Evolutionary conservation across 805 yeast genomes (phyloP).

Genomic region (Sporopachydermia lactativora): DNA sequence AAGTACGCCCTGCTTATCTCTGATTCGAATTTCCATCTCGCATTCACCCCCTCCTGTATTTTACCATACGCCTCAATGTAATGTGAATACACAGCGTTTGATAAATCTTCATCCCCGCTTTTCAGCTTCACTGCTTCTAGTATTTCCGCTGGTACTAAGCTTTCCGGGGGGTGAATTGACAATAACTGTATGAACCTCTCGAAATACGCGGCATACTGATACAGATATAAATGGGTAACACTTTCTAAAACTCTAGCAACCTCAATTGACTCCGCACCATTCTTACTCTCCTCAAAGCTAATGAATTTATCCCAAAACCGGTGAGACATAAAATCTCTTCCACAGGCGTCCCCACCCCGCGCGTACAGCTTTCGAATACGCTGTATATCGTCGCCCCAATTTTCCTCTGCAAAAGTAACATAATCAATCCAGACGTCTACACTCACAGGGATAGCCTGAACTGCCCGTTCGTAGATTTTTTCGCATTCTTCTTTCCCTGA

Average conservation of each 20-base stretch:
- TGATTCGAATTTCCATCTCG: conserved; percentile 64
- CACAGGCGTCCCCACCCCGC: conserved; percentile 37
- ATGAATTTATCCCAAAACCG: conserved; percentile 71
- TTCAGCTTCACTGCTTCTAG: conserved; percentile 18
- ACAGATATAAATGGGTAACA: conserved; percentile 44
- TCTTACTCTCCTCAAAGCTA: conserved; percentile 37
- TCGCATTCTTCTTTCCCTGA: conserved; percentile 18
- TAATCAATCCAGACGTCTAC: conserved; percentile 25
- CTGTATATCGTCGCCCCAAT: conserved; percentile 9
- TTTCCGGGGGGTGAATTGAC: conserved; percentile 20
- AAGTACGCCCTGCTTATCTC: conserved; percentile 42
- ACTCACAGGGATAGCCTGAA: conserved; percentile 16
- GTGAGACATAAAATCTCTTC: conserved; percentile 64
- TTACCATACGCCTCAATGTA: conserved; percentile 27
- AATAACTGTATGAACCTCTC: conserved; percentile 23
- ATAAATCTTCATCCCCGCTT: conserved; percentile 8
- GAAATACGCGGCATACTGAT: conserved; percentile 74
- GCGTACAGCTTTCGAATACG: conserved; percentile 23
- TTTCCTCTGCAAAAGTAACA: conserved; percentile 8
- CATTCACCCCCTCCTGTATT: conserved; percentile 39
- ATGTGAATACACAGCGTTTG: conserved; percentile 14
- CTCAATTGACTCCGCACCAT: conserved; percentile 23
- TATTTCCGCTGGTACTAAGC: conserved; percentile 17
- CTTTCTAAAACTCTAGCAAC: conserved; percentile 29
- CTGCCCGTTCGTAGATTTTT: conserved; percentile 19